Evolutionary conservation across 1,139 yeast genomes (phyloP).

Genomic region (Geotrichum reessii): DNA sequence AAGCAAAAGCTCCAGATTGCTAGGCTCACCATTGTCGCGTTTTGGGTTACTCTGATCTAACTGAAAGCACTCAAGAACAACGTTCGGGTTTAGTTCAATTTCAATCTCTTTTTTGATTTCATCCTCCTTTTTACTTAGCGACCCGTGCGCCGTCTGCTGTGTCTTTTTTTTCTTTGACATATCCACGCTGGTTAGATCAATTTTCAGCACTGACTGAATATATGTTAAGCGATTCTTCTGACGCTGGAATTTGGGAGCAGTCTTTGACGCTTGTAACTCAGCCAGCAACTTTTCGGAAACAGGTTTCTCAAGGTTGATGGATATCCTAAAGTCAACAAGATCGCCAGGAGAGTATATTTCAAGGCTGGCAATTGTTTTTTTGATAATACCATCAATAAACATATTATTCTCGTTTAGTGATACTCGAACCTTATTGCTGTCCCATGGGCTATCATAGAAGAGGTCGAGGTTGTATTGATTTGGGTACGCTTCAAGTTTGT

Average conservation of each 20-base stretch:
- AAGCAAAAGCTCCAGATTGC: not conserved
- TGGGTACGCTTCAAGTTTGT: constrained; percentile 15
- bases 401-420: constrained; percentile 30
- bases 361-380: constrained; percentile 64
- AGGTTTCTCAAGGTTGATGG: constrained; percentile 58
- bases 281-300: not conserved
- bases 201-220: constrained; percentile 3
- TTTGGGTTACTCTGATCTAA: not conserved
- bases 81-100: not conserved
- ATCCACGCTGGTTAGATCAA: constrained; percentile 14
- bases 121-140: not conserved
- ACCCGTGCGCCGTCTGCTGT: not conserved
- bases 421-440: constrained; percentile 40
- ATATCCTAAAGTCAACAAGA: constrained; percentile 67
- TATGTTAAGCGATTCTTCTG: not conserved
- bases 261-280: constrained; percentile 40
- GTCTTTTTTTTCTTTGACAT: not conserved
- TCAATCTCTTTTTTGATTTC: not conserved
- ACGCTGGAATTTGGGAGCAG: constrained; percentile 11
- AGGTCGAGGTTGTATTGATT: constrained; percentile 18
- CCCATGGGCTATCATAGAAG: constrained; percentile 21
- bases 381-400: constrained; percentile 60
- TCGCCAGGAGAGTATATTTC: constrained; percentile 72
- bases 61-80: not conserved
- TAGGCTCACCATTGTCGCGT: not conserved